These are phyloP conservation scores for Apiotrichum gamsii DNA, from an alignment of 1,284 basidiomycete genomes.

Conservation along the genomic window DNA sequence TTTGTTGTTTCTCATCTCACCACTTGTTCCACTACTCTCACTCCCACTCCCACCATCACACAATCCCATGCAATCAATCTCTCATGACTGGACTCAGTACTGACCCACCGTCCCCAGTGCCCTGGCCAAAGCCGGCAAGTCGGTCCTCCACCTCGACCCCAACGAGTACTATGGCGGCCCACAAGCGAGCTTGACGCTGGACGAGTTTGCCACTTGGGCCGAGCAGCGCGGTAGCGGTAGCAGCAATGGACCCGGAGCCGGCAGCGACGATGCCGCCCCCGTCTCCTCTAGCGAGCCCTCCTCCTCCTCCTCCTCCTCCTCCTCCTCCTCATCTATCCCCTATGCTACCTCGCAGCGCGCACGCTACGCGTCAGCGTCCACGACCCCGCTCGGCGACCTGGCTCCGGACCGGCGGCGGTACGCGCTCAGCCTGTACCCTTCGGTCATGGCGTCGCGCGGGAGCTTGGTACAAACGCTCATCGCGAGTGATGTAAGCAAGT, in stretches of 20 bases:
- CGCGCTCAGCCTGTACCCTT: conserved; percentile 74
- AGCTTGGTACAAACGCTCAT: conserved; percentile 74
- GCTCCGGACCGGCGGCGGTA: conserved; percentile 66
- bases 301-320: background rate
- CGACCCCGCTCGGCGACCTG: conserved; percentile 49
- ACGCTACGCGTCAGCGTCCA: conserved; percentile 19
- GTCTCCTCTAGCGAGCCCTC: no score
- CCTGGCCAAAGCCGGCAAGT: conserved; percentile 77
- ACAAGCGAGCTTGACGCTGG: conserved; percentile 72
- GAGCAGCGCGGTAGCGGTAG: conserved; percentile 30
- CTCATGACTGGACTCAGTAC: background rate
- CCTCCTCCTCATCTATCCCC: no score
- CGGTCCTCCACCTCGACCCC: conserved; percentile 78
- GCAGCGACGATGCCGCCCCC: no score
- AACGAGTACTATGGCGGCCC: conserved; percentile 79
- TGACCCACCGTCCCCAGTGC: conserved; percentile 53
- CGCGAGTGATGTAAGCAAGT: conserved; percentile 74
- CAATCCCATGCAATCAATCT: no score
- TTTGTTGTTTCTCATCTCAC: background rate
- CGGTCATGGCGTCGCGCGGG: conserved; percentile 73
- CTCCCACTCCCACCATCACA: conserved; percentile 20
- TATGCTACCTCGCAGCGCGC: background rate
- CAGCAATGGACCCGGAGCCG: background rate
- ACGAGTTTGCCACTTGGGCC: conserved; percentile 71
- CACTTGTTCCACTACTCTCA: conserved; percentile 17